Evolutionary conservation across 139 green algal genomes (phyloP), one percentile per base, ranked within the genome.

Genomic region (Coelastrella sp.): DNA sequence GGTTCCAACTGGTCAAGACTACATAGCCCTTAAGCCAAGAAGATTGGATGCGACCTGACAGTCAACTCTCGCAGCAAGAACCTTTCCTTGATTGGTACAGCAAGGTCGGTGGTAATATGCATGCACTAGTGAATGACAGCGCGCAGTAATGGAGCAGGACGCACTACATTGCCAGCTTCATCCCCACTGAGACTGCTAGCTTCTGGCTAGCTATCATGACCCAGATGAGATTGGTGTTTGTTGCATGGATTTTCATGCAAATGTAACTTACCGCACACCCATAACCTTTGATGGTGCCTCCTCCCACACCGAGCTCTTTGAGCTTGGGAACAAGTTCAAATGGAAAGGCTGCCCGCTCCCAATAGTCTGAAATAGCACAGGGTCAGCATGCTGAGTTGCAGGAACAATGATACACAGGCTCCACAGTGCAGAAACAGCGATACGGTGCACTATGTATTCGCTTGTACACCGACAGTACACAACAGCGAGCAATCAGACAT

Each of bases 291-390:
- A 98, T 94, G 41, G 80, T 93, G 8, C 89, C 93, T 0, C 96
- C 96, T 2, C 93, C 96, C 21, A 99, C 84, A 57, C 85, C 85
- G 32, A 99, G 92, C 62, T 90, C 84, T 19, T 86, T 91, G n/a
- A 96, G 75, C 84, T 93, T 91, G 25, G 94, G 92, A 9, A 98
- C 87, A 60, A 99, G 83, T 75, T 92, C 37, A 77, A 93, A 89
- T 0, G 96, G 96, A 59, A 99, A 99, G 67, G 96, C 95, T 0
- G 96, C 96, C 0, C 84, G 75, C 87, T 99, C 96, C 96, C 96
- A 99, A 81, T 94, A 98, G 38, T 92, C 90, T 7, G 64, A 53
- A 21, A 53, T 53, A 53, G 11, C 45, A 53, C 45, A 11, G 45
- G 45, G n/a, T n/a, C n/a, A n/a, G n/a, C n/a, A n/a, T 53, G 11